phyloP scores from a whole-genome alignment of 257 asterid species.

The Nicotiana tabacum region DNA sequence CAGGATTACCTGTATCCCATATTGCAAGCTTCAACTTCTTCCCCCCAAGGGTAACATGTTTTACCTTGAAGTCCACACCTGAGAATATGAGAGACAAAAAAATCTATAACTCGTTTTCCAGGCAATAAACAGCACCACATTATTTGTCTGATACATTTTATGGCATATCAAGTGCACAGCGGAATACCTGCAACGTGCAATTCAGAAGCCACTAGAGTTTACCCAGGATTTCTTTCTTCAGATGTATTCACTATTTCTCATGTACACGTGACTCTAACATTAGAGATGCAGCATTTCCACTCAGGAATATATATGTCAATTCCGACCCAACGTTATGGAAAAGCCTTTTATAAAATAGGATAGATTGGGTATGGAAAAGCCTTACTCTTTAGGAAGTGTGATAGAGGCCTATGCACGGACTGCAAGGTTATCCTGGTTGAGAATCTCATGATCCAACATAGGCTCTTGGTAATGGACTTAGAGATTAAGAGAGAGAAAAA shows the following conservation, averaged over 20 bases:
- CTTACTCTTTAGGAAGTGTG: too few species aligned
- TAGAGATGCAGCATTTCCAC: not conserved
- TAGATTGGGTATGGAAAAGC: not conserved
- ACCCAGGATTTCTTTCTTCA: not conserved
- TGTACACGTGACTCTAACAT: not conserved
- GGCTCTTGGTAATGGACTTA: too few species aligned
- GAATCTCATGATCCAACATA: too few species aligned
- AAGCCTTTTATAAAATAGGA: not conserved
- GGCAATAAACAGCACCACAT: not conserved
- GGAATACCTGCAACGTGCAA: not conserved
- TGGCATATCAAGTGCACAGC: not conserved
- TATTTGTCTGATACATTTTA: not conserved
- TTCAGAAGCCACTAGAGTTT: not conserved
- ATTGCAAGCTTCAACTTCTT: constrained; percentile 97
- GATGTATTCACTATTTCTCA: not conserved
- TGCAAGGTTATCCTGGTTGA: too few species aligned
- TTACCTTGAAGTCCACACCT: constrained; percentile 98
- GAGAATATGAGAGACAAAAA: not conserved
- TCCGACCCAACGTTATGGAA: not conserved
- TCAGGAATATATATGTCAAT: not conserved
- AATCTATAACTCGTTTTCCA: not conserved
- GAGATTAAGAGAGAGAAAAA: too few species aligned
- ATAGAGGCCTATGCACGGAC: too few species aligned
- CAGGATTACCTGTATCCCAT: constrained; percentile 88
- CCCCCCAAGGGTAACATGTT: constrained; percentile 82